Evolutionary conservation across 2,329 filamentous ascomycete genomes (phyloP), one percentile per base, ranked within the genome.

Genomic region (Onygena corvina): DNA sequence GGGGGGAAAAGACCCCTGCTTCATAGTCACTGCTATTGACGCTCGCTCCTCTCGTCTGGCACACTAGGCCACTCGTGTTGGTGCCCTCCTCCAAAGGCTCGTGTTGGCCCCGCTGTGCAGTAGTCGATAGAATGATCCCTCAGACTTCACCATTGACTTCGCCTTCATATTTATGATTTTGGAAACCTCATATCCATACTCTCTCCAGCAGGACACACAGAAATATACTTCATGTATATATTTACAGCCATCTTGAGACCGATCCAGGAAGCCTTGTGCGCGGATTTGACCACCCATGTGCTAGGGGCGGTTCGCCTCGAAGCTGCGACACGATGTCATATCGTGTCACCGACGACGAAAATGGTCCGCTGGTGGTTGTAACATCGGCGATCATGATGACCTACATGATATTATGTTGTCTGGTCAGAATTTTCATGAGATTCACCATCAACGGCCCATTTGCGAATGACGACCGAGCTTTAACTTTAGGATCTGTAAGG

Each of bases 381-480:
- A 50, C 52, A 9, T 47, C 54, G 3, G 50, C 35, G 6, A 20
- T 56, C 9, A 45, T 54, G 21, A 51, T 52, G 50, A 50, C 50
- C 8, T 56, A 56, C 31, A 54, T 48, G 42, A 48, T 56, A 34
- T 38, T 56, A 2, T 54, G 52, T 31, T 54, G 50, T 34, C 34
- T 54, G 20, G 50, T 50, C 18, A 51, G 54, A 27, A 12, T 56
- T 25, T 12, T 52, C 21, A 51, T 52, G 33, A 49, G 54, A 44
- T 35, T 52, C 23, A 54, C 54, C 7, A 52, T 56, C 30, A 56
- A 56, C 29, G 54, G 52, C 16, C 54, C 54, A 6, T 46, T 56
- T 36, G 50, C 52, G 12, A 21, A 31, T 16, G 54, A 56, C 23
- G 54, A 56, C 42, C 52, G 47, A 44, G 42, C 49, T n/a, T 47